Conservation (phyloP, 371 early-diverging fungal genomes). For the Gilbertella persicaria region DNA sequence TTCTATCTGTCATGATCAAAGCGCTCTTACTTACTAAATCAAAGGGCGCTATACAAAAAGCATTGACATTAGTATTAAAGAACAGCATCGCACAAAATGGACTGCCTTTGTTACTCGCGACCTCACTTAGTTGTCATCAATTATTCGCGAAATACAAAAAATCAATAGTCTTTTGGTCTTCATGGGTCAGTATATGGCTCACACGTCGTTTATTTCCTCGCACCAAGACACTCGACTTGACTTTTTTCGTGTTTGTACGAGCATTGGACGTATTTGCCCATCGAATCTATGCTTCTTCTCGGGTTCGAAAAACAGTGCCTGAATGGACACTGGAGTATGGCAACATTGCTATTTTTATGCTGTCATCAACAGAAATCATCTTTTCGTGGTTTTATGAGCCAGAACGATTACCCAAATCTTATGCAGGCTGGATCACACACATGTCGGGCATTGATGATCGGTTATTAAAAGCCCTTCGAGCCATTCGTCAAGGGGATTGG, state of each 20-base stretch:
- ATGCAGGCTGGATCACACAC: slow-evolving; percentile 63
- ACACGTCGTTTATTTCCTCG: slow-evolving; percentile 38
- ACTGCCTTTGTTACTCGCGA: slow-evolving; percentile 35
- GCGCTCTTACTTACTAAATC: slow-evolving; percentile 5
- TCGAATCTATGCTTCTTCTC: slow-evolving; percentile 26
- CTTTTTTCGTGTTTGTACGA: slow-evolving; percentile 62
- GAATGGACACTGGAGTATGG: slow-evolving; percentile 54
- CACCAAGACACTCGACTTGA: slow-evolving; percentile 57
- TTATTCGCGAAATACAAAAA: slow-evolving; percentile 20
- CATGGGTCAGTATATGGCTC: slow-evolving; percentile 27
- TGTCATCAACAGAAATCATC: slow-evolving; percentile 66
- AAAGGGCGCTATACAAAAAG: slow-evolving; percentile 17
- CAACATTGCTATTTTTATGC: slow-evolving; percentile 55
- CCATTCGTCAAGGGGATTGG: slow-evolving; percentile 43
- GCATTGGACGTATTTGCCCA: slow-evolving; percentile 62
- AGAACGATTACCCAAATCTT: slow-evolving; percentile 57
- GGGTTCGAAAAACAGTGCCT: slow-evolving; percentile 46
- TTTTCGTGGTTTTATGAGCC: slow-evolving; percentile 66
- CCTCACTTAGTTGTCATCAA: slow-evolving; percentile 37
- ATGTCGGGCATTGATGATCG: slow-evolving; percentile 66
- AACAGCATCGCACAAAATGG: slow-evolving; percentile 39
- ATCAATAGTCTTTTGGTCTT: slow-evolving; percentile 28
- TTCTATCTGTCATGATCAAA: slow-evolving; percentile 29
- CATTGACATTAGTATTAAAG: slow-evolving; percentile 17
- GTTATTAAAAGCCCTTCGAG: slow-evolving; percentile 48